Base-by-base conservation (phyloP, 2,329 filamentous ascomycete genomes). In the Achaetomium macrosporum region DNA sequence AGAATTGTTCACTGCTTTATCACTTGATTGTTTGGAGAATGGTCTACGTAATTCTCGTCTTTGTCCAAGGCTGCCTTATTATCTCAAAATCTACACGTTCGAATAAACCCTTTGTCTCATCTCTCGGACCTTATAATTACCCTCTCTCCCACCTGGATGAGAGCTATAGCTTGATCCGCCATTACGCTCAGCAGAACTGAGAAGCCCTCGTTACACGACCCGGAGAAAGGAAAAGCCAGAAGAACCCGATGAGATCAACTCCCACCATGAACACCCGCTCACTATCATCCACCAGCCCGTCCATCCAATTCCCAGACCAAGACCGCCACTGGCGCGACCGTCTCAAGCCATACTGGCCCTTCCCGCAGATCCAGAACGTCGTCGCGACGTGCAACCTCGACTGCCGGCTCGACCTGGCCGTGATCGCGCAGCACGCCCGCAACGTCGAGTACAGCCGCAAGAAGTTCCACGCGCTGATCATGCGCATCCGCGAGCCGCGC, bases 401-500 rank as follows among this genome's bases (percentile, higher is more conserved):
- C 77, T 95, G 90, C 74, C 89, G 90, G 63, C 76, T 96, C 74
- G 90, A 96, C 71, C 81, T 96, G 62, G 95, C 96, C 83, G 93
- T 90, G 65, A 95, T 96, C 70, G 90, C 91, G 64, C 79, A 96
- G 69, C 91, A 96, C 72, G 91, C 90, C 58, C 84, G 91, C 73
- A 96, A 96, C 72, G 91, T 91, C 59, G 90, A 96, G 78, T 96
- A 95, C 79, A 96, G 56, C 61, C 54, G 16, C 12, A 54, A 91
- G 88, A 90, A 90, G 85, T 96, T 96, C 69, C 90, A 90, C 66
- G 91, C 91, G 69, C 89, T 96, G 61, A 95, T 96, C 72, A 96
- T 96, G 91, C 90, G 91, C 76, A 96, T 96, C 64, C 89, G 91
- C 66, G 91, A 96, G 66, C 91, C 91, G 54, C 96, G 96, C 77